Base-by-base conservation (phyloP, 2,329 filamentous ascomycete genomes). In the Beauveria asiatica region DNA sequence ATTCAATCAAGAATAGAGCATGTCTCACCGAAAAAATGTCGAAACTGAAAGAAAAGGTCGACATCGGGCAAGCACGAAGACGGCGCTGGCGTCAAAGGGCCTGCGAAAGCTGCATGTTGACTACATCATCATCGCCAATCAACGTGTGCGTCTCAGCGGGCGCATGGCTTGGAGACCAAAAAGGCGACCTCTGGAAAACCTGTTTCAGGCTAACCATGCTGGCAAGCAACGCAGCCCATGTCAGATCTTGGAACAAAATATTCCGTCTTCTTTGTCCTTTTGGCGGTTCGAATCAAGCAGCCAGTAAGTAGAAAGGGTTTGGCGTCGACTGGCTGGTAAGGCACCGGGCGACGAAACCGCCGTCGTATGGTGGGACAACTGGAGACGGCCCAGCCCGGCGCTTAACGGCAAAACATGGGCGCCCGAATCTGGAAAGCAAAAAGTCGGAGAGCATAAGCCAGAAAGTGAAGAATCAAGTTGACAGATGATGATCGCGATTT, bases 121-220 rank as follows among this genome's bases (percentile, higher is more conserved):
- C 49, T 45, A 46, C 55, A 58, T 52, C 58, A 55, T 54, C 51
- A 21, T 42, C 23, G n/a, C 51, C 58, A 60, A 57, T 57, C 54
- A 57, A 37, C 16, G 21, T 33, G 23, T 33, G 48, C 30, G 11
- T 23, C 42, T 33, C 3, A 48, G 42, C n/a, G 44, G 56, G 21
- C 21, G 41, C 17, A 48, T 60, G 44, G 58, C 44, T 54, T 54
- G 56, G 44, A 56, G 30, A 23, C 5, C 16, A 4, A 33, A 48
- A 19, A 6, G 8, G 11, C 41, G 16, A 46, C n/a, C 8, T 17
- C 21, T 10, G 41, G 41, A 57, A 39, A 57, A 57, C 25, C 45
- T 25, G 55, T 49, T 57, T 57, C 33, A 27, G 16, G 41, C 19
- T 19, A 11, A 8, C 10, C 30, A 25, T 21, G 45, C 23, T 41